phyloP scores from a whole-genome alignment of 2,329 filamentous ascomycete species.

The Aspergillus hiratsukae region DNA sequence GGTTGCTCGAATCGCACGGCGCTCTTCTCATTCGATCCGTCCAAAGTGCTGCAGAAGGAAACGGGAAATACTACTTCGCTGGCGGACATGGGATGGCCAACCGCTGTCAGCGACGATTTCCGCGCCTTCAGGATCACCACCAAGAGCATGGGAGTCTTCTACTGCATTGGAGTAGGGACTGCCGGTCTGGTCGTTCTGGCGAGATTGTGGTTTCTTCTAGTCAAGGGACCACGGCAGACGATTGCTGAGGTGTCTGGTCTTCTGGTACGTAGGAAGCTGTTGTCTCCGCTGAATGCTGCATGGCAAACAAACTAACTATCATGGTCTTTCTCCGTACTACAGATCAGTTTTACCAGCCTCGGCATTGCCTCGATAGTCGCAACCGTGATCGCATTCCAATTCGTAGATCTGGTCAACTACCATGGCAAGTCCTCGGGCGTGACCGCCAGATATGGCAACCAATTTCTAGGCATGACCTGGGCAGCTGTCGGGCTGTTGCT shows the following conservation, averaged over 20 bases:
- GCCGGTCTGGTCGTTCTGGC: constrained; percentile 49
- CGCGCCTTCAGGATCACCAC: constrained; percentile 47
- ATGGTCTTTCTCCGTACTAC: neutral
- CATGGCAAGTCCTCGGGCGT: constrained; percentile 50
- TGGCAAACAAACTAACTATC: neutral
- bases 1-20: constrained; percentile 51
- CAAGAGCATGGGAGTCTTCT: constrained; percentile 55
- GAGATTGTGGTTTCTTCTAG: constrained; percentile 44
- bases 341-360: constrained; percentile 54
- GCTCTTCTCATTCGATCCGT: constrained; percentile 56
- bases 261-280: constrained; percentile 28
- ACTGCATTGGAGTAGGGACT: constrained; percentile 53
- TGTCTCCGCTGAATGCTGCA: neutral
- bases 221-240: constrained; percentile 43
- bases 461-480: constrained; percentile 59
- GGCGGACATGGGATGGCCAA: constrained; percentile 53
- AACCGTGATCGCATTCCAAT: constrained; percentile 57
- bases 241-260: constrained; percentile 49
- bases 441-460: constrained; percentile 46
- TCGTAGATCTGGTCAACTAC: constrained; percentile 49
- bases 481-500: constrained; percentile 42
- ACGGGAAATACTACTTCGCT: constrained; percentile 49
- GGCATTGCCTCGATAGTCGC: constrained; percentile 72
- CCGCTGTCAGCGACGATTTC: constrained; percentile 52
- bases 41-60: constrained; percentile 45